Evolutionary conservation across 805 yeast species (phyloP).

Genomic region (Yamadazyma paraphyllophila): DNA sequence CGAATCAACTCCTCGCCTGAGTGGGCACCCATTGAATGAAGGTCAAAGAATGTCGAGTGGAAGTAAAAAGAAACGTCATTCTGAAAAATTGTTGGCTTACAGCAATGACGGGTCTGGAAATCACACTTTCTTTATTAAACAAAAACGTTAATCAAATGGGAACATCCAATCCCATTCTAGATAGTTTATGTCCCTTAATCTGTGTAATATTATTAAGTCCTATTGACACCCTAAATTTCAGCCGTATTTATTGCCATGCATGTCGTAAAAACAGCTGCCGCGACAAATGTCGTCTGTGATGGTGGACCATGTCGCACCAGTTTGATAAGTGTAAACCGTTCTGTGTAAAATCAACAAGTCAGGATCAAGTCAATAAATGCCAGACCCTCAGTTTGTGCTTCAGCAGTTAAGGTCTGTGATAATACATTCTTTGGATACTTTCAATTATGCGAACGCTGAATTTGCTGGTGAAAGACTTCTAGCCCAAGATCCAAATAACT

Average conservation of each 20-base stretch:
- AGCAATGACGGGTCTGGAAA: conserved; percentile 40
- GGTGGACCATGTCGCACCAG: neutral
- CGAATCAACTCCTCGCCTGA: conserved; percentile 20
- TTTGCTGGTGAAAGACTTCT: conserved; percentile 81
- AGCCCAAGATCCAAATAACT: conserved; percentile 55
- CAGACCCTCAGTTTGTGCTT: conserved; percentile 7
- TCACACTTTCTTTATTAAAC: conserved; percentile 35
- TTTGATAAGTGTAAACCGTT: neutral
- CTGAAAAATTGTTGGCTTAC: conserved; percentile 41
- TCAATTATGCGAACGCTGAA: conserved; percentile 70
- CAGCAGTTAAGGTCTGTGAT: conserved; percentile 55
- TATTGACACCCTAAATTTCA: neutral
- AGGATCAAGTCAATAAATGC: neutral
- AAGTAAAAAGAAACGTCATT: conserved; percentile 13
- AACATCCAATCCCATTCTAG: no score
- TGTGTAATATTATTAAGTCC: conserved; percentile 3
- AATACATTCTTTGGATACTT: conserved; percentile 71
- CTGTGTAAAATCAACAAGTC: neutral
- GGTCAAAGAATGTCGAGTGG: conserved; percentile 1
- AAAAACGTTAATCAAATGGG: conserved; percentile 22
- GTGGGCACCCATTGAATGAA: conserved; percentile 20
- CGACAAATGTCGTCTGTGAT: no score
- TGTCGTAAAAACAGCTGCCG: no score
- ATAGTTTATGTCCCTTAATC: neutral
- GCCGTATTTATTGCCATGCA: neutral